These are phyloP conservation scores for Acephala macrosclerotiorum DNA, from an alignment of 2,329 filamentous ascomycete species.

Conservation along the genomic window DNA sequence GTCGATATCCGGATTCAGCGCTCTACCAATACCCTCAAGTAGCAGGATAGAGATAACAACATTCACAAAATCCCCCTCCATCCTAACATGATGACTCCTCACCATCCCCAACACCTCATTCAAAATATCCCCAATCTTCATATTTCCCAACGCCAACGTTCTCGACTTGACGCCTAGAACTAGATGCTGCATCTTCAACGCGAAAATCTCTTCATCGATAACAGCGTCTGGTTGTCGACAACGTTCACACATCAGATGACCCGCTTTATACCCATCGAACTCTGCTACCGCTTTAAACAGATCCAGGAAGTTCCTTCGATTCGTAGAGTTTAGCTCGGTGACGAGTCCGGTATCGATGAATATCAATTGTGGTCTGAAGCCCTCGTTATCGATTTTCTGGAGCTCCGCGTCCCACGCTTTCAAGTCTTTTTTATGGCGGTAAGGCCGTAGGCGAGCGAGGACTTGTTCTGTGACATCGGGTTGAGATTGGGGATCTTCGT, in stretches of 20 bases:
- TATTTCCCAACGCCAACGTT: slow-evolving; percentile 89
- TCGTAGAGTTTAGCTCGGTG: slow-evolving; percentile 87
- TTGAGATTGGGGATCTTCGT: slow-evolving; percentile 52
- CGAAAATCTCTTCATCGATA: slow-evolving; percentile 88
- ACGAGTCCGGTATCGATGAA: slow-evolving; percentile 98
- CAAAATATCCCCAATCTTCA: slow-evolving; percentile 95
- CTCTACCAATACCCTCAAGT: slow-evolving; percentile 91
- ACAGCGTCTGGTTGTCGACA: slow-evolving; percentile 93
- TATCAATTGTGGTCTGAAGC: slow-evolving; percentile 91
- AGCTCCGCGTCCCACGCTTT: slow-evolving; percentile 79
- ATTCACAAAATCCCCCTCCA: slow-evolving; percentile 98
- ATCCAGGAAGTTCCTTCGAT: slow-evolving; percentile 90
- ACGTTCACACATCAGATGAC: slow-evolving; percentile 93
- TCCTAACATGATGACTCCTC: slow-evolving; percentile 85
- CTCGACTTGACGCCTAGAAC: slow-evolving; percentile 89
- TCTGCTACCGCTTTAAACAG: slow-evolving; percentile 96
- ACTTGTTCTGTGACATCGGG: slow-evolving; percentile 89
- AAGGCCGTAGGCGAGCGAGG: slow-evolving; percentile 78
- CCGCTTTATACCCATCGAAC: slow-evolving; percentile 95
- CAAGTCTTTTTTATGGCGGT: slow-evolving; percentile 66
- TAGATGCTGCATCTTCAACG: slow-evolving; percentile 95
- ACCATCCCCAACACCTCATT: slow-evolving; percentile 94
- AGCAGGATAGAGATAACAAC: slow-evolving; percentile 95
- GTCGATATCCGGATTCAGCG: slow-evolving; percentile 85
- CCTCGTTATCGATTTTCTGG: slow-evolving; percentile 79